A percentile compares a stretch with the other conserved stretches of the same genome.
Evolutionary conservation across 352 stramenopile species (phyloP).

Genomic region (Phytopythium sindhum): DNA sequence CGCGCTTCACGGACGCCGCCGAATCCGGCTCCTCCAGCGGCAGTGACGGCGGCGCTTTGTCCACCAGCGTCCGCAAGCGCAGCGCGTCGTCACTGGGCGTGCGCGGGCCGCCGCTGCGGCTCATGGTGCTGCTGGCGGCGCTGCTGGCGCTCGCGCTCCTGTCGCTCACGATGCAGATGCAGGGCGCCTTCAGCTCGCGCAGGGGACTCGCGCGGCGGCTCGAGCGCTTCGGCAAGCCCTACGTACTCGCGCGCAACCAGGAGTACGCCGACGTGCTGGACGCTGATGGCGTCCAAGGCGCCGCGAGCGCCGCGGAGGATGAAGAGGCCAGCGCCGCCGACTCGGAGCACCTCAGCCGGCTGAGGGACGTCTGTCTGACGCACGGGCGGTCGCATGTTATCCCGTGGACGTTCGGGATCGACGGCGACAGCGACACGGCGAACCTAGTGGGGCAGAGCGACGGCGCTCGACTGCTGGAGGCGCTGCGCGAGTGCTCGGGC

Average conservation of each 20-base stretch:
- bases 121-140: constrained; percentile 3
- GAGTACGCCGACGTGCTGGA: constrained; percentile 4
- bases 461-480: constrained; percentile 35
- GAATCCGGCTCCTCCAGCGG: neutral
- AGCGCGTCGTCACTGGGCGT: neutral
- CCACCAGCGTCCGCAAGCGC: neutral
- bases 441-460: constrained; percentile 32
- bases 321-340: neutral
- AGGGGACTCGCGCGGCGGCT: neutral
- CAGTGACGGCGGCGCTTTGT: neutral
- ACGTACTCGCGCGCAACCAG: constrained; percentile 3
- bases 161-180: constrained; percentile 4
- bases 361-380: constrained; percentile 19
- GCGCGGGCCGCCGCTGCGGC: neutral
- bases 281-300: too few relatives aligned
- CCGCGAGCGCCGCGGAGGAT: neutral
- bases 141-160: neutral
- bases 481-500: constrained; percentile 44
- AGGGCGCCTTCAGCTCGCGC: constrained; percentile 1
- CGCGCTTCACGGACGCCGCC: neutral
- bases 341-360: constrained; percentile 11
- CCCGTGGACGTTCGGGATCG: constrained; percentile 21
- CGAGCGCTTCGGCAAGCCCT: constrained; percentile 3
- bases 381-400: constrained; percentile 25
- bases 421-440: constrained; percentile 8